Base-by-base conservation (phyloP, 345 rosid genomes). In the Citrus inodora region DNA sequence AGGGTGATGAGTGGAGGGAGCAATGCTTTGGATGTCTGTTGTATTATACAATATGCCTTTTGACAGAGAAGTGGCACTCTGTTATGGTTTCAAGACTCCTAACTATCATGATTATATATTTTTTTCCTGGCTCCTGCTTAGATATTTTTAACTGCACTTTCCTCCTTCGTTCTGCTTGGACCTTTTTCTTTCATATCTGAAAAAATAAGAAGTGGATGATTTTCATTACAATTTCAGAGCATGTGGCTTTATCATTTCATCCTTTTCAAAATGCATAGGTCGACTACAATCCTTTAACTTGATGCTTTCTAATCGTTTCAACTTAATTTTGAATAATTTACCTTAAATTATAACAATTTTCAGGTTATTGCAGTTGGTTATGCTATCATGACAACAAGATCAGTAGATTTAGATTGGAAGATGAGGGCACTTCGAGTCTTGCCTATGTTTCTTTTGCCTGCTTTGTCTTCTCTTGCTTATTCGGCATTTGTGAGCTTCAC, bases 381-480 rank as follows among this genome's bases (percentile, higher is more conserved):
- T 84, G 94, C 93, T 19, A 87, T 91, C 55, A 67, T 88, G 84
- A 83, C 94, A 5, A 91, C 95, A 8, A 90, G 89, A 82, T 82
- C 87, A 51, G 56, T 76, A 73, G 93, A 88, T 53, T 79, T 93
- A 87, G 75, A 91, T 70, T 91, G 94, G 94, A 91, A 84, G 82
- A 86, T 87, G 88, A 89, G 95, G 87, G 89, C 90, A 16, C 85
- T 85, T 62, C 80, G 93, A 22, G 83, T 91, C 60, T 73, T 93
- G 79, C 95, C 97, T 0, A 88, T 91, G 87, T 90, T 93, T 83
- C 83, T 93, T 76, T 79, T 93, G 86, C 95, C 95, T 75, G 91
- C 82, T 63, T 51, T 93, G 1, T 89, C 90, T 69, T 84, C 79
- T 69, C 72, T 74, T 86, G 84, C 85, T 67, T 90, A 93, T 84